These are phyloP conservation scores for Lactarius deliciosus DNA, from an alignment of 768 basidiomycete genomes.

Conservation along the genomic window DNA sequence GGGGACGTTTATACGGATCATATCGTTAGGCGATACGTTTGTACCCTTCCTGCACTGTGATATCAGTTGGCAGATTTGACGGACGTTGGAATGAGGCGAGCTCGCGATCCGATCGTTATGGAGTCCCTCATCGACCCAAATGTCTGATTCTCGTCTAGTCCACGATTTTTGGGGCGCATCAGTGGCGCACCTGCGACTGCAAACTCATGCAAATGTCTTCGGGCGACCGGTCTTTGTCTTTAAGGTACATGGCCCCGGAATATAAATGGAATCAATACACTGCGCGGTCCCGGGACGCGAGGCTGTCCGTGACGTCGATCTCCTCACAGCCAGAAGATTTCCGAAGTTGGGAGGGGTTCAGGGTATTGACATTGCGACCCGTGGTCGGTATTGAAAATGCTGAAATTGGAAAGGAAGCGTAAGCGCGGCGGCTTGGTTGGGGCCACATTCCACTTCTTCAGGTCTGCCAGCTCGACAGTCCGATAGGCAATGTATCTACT, in stretches of 20 bases:
- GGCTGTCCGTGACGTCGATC: not conserved
- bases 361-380: slow-evolving; percentile 34
- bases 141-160: slow-evolving; percentile 4
- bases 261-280: too few relatives aligned
- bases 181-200: slow-evolving; percentile 8
- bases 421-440: slow-evolving; percentile 44
- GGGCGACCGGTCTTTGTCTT: too few relatives aligned
- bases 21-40: not conserved
- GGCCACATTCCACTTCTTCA: slow-evolving; percentile 53
- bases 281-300: not conserved
- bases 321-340: slow-evolving; percentile 29
- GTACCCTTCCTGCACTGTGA: not conserved
- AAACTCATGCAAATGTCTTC: too few relatives aligned
- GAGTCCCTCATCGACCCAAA: not conserved
- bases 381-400: slow-evolving; percentile 36
- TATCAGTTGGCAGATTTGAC: not conserved
- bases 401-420: slow-evolving; percentile 31
- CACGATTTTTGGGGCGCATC: slow-evolving; percentile 2
- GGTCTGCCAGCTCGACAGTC: slow-evolving; percentile 50
- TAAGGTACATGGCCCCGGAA: too few relatives aligned
- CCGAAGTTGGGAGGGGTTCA: slow-evolving; percentile 40
- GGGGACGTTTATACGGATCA: not conserved
- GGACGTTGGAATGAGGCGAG: not conserved
- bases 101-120: not conserved
- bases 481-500: slow-evolving; percentile 46